Conservation (phyloP, 176 grass and related monocot genomes). For the Thalia dealbata region DNA sequence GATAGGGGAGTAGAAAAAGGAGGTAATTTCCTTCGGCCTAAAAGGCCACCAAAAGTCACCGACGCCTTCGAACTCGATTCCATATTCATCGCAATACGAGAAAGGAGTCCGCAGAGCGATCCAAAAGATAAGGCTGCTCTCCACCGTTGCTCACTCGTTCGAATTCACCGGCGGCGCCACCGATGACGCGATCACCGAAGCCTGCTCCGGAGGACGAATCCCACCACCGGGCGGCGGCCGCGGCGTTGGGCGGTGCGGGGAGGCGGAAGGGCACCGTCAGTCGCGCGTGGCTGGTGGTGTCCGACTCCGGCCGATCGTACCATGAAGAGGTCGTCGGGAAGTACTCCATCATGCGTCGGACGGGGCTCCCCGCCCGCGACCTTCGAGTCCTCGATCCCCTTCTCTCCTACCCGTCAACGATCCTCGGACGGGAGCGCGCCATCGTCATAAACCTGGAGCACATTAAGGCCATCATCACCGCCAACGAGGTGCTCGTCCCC, state of each 20-base stretch:
- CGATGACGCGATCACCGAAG: background rate
- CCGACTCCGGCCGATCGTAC: constrained; percentile 33
- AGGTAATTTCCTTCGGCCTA: too few species aligned
- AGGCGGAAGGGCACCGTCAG: constrained; percentile 47
- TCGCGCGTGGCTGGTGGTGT: constrained; percentile 78
- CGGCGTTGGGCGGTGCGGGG: constrained; percentile 4
- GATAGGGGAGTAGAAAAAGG: too few species aligned
- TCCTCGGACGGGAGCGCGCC: constrained; percentile 67
- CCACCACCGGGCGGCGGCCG: constrained; percentile 11
- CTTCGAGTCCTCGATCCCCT: constrained; percentile 62
- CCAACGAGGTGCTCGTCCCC: constrained; percentile 18
- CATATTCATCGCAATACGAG: background rate
- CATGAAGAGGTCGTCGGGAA: constrained; percentile 47
- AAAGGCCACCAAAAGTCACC: too few species aligned
- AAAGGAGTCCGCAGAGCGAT: background rate
- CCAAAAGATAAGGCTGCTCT: background rate
- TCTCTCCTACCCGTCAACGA: constrained; percentile 74
- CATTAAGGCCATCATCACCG: constrained; percentile 25
- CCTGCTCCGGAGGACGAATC: background rate
- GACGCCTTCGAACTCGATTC: background rate
- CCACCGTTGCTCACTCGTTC: background rate
- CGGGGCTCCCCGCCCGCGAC: constrained; percentile 70
- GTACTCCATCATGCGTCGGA: constrained; percentile 74
- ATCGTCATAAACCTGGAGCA: constrained; percentile 60
- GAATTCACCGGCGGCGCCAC: background rate